Conservation (phyloP, 2,329 filamentous ascomycete species). For the Colletotrichum godetiae region DNA sequence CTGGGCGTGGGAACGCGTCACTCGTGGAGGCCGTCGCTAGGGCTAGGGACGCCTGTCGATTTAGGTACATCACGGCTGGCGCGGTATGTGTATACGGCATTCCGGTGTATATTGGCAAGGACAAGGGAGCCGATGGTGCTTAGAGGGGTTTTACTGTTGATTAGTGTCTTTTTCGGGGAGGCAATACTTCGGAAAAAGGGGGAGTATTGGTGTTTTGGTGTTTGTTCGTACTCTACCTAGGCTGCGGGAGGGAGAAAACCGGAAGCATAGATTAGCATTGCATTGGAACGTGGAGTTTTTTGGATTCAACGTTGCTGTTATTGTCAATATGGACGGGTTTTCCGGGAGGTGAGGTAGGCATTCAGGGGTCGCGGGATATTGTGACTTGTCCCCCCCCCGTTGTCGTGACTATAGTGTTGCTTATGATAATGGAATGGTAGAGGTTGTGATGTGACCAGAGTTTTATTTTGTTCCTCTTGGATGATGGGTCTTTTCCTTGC, state of each 20-base stretch:
- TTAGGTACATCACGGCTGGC: conserved; percentile 92
- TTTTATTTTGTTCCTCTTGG: neutral
- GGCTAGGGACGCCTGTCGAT: conserved; percentile 82
- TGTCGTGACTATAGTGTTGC: neutral
- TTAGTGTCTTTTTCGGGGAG: conserved; percentile 17
- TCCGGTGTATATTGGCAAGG: conserved; percentile 79
- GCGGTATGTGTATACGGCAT: conserved; percentile 96
- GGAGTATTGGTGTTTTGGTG: neutral
- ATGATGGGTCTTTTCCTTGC: too few relatives aligned
- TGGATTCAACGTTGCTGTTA: neutral
- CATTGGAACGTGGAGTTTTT: neutral
- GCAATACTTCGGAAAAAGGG: conserved; percentile 22
- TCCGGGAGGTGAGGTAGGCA: neutral
- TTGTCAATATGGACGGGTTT: neutral
- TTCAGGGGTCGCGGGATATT: neutral
- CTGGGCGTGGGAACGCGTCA: conserved; percentile 55
- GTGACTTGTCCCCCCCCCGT: neutral
- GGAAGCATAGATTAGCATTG: neutral
- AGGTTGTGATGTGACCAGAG: neutral
- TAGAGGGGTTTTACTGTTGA: neutral
- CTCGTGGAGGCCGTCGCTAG: conserved; percentile 85
- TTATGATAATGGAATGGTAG: neutral
- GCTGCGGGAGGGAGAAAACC: neutral
- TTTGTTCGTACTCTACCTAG: neutral
- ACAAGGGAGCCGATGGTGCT: conserved; percentile 11